Evolutionary conservation across 1,284 basidiomycete genomes (phyloP), one percentile per base, ranked within the genome.

Genomic region (Apiotrichum siamense): DNA sequence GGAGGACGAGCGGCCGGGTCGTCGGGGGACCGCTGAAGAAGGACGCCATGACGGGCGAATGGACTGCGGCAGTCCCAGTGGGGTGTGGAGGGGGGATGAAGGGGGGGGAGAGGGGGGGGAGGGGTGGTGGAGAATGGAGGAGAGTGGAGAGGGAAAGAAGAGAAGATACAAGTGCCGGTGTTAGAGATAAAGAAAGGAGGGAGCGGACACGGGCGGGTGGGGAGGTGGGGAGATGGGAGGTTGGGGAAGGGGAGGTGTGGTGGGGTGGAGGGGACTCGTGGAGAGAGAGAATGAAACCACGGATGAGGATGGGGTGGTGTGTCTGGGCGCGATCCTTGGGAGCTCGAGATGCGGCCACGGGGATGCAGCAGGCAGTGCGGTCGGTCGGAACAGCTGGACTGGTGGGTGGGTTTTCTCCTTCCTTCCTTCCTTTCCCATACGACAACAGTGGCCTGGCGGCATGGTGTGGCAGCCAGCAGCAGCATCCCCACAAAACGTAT

Each of bases 1-100:
- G 74, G 38, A 76, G 64, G 48, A 75, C 73, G 55, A 76, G 69
- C 24, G 75, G 73, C 50, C 75, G 70, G 48, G 69, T 69, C 11
- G 71, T 63, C 46, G 66, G 60, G 42, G 60, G 57, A 47, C 57
- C 59, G 54, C 60, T 57, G 59, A 70, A 70, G 57, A 70, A 61
- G 56, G 69, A 67, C 56, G 69, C 67, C 70, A 72, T 74, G 59
- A 41, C 64, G 66, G 58, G 58, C 49, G 52, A 43, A 41, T 44
- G 44, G 49, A 54, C 48, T 53, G 48, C 49, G 51, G 55, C 55
- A 57, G 55, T 53, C 55, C 55, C 55, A 39, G 32, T 40, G 49
- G 43, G 3, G 31, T n/a, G 39, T 45, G 13, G 32, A 37, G 45
- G 31, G 29, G 45, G 29, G 36, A 37, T 37, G n/a, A 26, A 31